These are phyloP conservation scores for Taxawa tesnikishii DNA, from an alignment of 2,329 filamentous ascomycete species.

Conservation along the genomic window DNA sequence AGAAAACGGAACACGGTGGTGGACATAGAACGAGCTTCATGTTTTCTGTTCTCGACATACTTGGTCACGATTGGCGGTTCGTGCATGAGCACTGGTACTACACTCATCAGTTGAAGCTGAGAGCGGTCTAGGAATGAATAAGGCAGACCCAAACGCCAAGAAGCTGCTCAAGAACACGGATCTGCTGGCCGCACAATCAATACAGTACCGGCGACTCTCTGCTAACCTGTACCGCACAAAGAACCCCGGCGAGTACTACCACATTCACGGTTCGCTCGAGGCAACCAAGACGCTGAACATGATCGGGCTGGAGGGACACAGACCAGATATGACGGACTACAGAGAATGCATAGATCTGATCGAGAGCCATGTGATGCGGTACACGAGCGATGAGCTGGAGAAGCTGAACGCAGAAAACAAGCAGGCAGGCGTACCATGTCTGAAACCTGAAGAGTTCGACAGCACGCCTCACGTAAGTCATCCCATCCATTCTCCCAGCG, in stretches of 20 bases:
- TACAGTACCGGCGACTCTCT: constrained; percentile 49
- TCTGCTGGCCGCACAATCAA: constrained; percentile 56
- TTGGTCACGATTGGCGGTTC: constrained; percentile 41
- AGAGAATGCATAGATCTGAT: constrained; percentile 26
- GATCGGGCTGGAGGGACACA: constrained; percentile 16
- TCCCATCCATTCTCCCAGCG: too few relatives aligned
- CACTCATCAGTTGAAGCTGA: too few relatives aligned
- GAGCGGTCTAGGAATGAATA: too few relatives aligned
- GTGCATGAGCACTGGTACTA: too few relatives aligned
- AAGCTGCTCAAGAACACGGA: constrained; percentile 51
- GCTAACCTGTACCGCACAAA: constrained; percentile 35
- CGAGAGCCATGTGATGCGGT: constrained; percentile 25
- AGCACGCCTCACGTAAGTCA: constrained; percentile 16
- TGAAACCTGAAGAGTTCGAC: constrained; percentile 26
- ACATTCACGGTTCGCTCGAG: constrained; percentile 32
- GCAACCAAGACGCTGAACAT: constrained; percentile 23
- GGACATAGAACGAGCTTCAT: constrained; percentile 41
- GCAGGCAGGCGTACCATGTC: constrained; percentile 26
- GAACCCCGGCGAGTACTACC: constrained; percentile 35
- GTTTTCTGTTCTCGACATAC: constrained; percentile 47
- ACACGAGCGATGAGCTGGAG: constrained; percentile 24
- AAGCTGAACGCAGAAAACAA: constrained; percentile 24
- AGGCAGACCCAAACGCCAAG: constrained; percentile 35
- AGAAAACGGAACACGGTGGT: constrained; percentile 32
- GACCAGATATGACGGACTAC: constrained; percentile 38